Conservation (phyloP, 208 protist species). For the Leishmania arabica region DNA sequence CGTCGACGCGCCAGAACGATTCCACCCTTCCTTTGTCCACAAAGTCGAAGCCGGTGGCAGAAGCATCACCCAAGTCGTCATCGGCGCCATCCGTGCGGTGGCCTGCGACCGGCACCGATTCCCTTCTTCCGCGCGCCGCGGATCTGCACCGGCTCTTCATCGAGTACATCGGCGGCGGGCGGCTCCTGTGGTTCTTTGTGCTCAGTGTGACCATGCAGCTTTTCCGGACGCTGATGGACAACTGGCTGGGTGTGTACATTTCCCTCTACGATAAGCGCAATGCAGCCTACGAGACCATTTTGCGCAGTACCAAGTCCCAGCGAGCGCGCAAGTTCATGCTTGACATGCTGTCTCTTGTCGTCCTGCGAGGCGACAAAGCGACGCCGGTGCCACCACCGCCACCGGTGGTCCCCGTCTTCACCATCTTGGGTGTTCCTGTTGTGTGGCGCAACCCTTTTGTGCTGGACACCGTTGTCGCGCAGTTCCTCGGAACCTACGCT, state of each 20-base stretch:
- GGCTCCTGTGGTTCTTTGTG: slow-evolving; percentile 35
- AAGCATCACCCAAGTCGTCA: neutral
- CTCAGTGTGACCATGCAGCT: slow-evolving; percentile 51
- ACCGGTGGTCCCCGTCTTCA: slow-evolving; percentile 16
- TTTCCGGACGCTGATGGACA: slow-evolving; percentile 66
- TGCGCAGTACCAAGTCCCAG: slow-evolving; percentile 43
- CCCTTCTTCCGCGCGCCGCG: slow-evolving; percentile 35
- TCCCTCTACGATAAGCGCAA: slow-evolving; percentile 47
- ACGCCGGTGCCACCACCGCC: slow-evolving; percentile 20
- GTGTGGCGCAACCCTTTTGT: slow-evolving; percentile 39
- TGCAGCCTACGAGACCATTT: slow-evolving; percentile 37
- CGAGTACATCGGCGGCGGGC: slow-evolving; percentile 40
- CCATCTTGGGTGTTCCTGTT: slow-evolving; percentile 18
- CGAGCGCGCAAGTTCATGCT: slow-evolving; percentile 36
- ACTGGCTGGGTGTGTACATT: slow-evolving; percentile 82
- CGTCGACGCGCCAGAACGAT: neutral
- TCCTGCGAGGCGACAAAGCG: slow-evolving; percentile 29
- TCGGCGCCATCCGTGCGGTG: slow-evolving; percentile 6
- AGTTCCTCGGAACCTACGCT: slow-evolving; percentile 66
- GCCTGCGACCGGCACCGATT: slow-evolving; percentile 16
- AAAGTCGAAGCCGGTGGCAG: neutral
- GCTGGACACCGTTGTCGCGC: slow-evolving; percentile 39
- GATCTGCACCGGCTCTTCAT: slow-evolving; percentile 54
- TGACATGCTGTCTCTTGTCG: slow-evolving; percentile 30
- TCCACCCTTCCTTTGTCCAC: neutral